Base-by-base conservation (phyloP, 129 eudicot genomes). In the Pseudognaphalium luteoalbum region DNA sequence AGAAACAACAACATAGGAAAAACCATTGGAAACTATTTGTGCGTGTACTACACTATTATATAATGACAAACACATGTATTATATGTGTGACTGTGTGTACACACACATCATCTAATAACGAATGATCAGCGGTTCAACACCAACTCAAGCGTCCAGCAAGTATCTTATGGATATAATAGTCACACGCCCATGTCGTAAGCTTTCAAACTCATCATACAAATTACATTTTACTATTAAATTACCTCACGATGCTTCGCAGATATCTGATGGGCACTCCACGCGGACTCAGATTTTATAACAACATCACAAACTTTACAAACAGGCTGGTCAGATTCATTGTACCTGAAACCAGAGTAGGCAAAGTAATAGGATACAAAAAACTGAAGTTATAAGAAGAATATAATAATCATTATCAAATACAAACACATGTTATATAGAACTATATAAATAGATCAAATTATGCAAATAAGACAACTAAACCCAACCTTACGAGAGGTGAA, bases 221-320 rank as follows among this genome's bases (percentile, higher is more conserved):
- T 33, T 59, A 44, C 12, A 12, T 11, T 47, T 3, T 12, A 47
- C 54, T 47, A 17, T 5, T 50, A 29, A 34, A 70, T 69, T 84
- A 95, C 99, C 96, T 95, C 96, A 16, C 87, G 89, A 83, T 95
- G 99, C 78, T 86, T 91, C 3, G 94, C 89, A 78, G 99, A 91
- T 78, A 86, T 88, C 76, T 91, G 92, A 67, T 95, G 99, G 22
- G 94, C 94, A 51, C 83, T 76, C 99, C 99, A 95, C 77, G 76
- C 77, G 11, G 93, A 84, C 6, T 95, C 97, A 3, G 99, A 91
- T 83, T 89, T 95, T 82, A 95, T 51, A 44, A 89, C 91, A 80
- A 89, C 81, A 56, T 95, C 87, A 80, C 99, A 95, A 65, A 91
- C 97, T 84, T 89, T 84, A 83, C 99, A 95, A 35, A 95, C 87